Base-by-base conservation (phyloP, 2,329 filamentous ascomycete species). In the Gremmenia infestans region DNA sequence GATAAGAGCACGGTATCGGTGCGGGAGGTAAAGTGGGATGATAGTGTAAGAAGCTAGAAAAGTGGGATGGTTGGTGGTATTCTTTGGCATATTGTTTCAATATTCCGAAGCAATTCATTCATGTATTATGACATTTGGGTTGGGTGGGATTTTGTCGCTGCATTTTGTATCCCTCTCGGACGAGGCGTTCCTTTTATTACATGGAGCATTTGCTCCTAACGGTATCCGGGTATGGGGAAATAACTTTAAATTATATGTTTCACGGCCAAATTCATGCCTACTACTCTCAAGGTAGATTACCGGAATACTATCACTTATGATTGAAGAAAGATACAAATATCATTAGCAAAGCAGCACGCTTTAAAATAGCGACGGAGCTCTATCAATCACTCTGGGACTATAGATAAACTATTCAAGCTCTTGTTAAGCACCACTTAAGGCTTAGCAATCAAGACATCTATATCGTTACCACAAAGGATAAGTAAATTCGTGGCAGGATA, bases 11-110 rank as follows among this genome's bases (percentile, higher is more conserved):
- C 60, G 35, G 51, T 64, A 2, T 58, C 52, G 48, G 64, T 62
- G 42, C 43, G 61, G 53, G 63, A 66, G 42, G 58, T 65, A 14
- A 57, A 56, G 56, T 63, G 58, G 60, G 56, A 64, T 54, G 56
- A 54, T 14, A 40, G 35, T 17, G 55, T 28, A 3, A 48, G 52
- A 46, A 46, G 32, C 40, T 46, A 17, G 23, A 7, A 36, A 19
- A 25, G 49, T n/a, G 37, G 37, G 37, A 28, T 9, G n/a, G 12
- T 5, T 39, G n/a, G 12, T 39, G 35, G 49, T 19, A 36, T 40
- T 17, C 42, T n/a, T 19, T 50, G 36, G 49, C 36, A 25, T 23
- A 28, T 17, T 28, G 6, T 9, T 22, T 17, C 23, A 25, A 19
- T 35, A 17, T 32, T 37, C 25, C 28, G 37, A 28, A 32, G 49